Evolutionary conservation across 2,329 filamentous ascomycete genomes (phyloP).

Genomic region (Nannizziopsis barbatae): DNA sequence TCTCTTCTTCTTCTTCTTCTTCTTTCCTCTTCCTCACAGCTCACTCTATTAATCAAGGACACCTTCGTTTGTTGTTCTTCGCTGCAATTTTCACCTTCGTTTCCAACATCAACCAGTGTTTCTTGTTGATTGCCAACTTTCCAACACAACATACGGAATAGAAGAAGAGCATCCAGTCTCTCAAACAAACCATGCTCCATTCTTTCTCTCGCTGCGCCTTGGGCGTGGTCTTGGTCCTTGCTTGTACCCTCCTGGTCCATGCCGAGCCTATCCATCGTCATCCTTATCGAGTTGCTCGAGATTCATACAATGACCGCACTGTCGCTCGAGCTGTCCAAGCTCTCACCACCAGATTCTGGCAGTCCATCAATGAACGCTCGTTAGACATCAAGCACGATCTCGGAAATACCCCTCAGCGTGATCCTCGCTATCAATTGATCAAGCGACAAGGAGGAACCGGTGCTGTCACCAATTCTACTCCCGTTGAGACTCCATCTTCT

Average conservation of each 20-base stretch:
- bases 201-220: conserved; percentile 2
- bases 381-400: conserved; percentile 6
- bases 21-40: not conserved
- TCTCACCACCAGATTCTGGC: conserved; percentile 12
- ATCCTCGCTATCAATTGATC: conserved; percentile 11
- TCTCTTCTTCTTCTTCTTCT: conserved; percentile 1
- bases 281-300: conserved; percentile 2
- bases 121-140: not conserved
- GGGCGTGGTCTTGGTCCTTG: conserved; percentile 5
- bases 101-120: not conserved
- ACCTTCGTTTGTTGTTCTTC: not conserved
- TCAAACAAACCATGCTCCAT: conserved; percentile 9
- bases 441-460: conserved; percentile 12
- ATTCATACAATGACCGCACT: conserved; percentile 5
- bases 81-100: not conserved
- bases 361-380: conserved; percentile 2
- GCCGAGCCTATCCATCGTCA: conserved; percentile 10
- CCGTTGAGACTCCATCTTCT: conserved; percentile 7
- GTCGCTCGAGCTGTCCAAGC: conserved; percentile 6
- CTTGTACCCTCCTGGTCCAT: conserved; percentile 4
- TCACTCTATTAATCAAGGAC: not conserved
- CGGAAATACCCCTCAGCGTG: conserved; percentile 2
- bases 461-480: conserved; percentile 11
- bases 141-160: not conserved
- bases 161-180: not conserved